Conservation (phyloP, 305 asterid genomes). For the Solanum hybrid region DNA sequence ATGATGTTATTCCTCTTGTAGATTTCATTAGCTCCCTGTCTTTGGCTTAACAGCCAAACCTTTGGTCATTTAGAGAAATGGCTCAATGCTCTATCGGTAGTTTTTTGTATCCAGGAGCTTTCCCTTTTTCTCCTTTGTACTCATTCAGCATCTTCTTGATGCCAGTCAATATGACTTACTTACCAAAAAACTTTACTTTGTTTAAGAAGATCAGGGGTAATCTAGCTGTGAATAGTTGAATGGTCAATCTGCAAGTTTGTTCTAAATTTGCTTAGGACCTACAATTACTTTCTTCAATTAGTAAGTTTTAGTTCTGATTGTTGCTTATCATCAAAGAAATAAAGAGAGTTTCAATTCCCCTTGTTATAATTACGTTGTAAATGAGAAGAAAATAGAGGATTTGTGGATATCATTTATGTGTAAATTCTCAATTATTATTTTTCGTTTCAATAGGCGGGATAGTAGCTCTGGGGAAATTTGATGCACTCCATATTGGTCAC, state of each 20-base stretch:
- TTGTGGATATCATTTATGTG: not conserved
- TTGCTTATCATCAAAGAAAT: not conserved
- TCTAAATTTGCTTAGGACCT: not conserved
- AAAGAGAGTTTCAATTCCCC: not conserved
- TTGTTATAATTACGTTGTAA: not conserved
- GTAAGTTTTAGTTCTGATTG: not conserved
- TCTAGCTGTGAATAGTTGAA: not conserved
- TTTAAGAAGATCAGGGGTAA: not conserved
- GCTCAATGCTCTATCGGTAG: not conserved
- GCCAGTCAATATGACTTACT: not conserved
- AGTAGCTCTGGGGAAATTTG: constrained; percentile 93
- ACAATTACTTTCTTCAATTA: not conserved
- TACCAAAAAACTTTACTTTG: not conserved
- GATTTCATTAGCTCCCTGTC: not conserved
- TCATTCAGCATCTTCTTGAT: not conserved
- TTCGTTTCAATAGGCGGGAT: constrained; percentile 57
- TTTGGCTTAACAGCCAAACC: not conserved
- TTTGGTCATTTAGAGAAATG: not conserved
- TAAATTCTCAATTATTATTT: not conserved
- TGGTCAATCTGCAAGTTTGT: not conserved
- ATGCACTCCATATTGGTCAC: constrained; percentile 97
- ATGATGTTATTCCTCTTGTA: not conserved
- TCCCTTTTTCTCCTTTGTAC: not conserved
- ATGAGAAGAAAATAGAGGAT: not conserved
- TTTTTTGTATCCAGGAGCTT: not conserved